Base-by-base conservation (phyloP, 805 yeast genomes). In the Priceomyces melissophilus region DNA sequence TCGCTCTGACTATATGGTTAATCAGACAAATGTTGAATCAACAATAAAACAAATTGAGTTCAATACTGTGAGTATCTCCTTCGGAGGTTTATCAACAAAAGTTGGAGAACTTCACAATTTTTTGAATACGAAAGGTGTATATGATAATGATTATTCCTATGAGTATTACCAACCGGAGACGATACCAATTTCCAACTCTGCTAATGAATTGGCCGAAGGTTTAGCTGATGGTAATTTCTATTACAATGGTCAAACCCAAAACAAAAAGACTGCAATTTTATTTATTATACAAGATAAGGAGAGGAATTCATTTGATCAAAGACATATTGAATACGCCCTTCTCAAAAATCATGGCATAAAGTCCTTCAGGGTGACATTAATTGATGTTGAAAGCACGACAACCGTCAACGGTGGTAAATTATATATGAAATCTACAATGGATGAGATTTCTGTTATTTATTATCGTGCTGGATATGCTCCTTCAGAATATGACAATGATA, bases 61-160 rank as follows among this genome's bases (percentile, higher is more conserved):
- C 68, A 93, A 93, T 63, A 90, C 99, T 1, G 87, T 93, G 3
- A 85, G 96, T 53, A 96, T 91, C 3, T 90, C 97, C 1, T 93
- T 93, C 67, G 96, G 95, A 14, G 98, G 95, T 0, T 70, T 93
- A 42, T 83, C 96, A 2, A 60, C 88, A 10, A 85, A 83, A 57
- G 91, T 87, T 17, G 85, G 93, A 14, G 70, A 78, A 49, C 67
- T 87, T 42, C 99, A 93, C 61, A 61, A 72, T 14, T 87, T 76
- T 52, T 62, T 84, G 54, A 84, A 85, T 56, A 55, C 62, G 3
- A 54, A 68, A 6, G 89, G 89, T 2, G 60, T 63, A n/a, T 86
- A 85, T 54, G 67, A 67, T 47, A 50, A 66, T 14, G 54, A 65
- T 3, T 69, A 70, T 32, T 56, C 73, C 1, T 60, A 61, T 16